These are phyloP conservation scores for Parasarocladium wereldwijsianum DNA, from an alignment of 2,329 filamentous ascomycete species.

Conservation along the genomic window DNA sequence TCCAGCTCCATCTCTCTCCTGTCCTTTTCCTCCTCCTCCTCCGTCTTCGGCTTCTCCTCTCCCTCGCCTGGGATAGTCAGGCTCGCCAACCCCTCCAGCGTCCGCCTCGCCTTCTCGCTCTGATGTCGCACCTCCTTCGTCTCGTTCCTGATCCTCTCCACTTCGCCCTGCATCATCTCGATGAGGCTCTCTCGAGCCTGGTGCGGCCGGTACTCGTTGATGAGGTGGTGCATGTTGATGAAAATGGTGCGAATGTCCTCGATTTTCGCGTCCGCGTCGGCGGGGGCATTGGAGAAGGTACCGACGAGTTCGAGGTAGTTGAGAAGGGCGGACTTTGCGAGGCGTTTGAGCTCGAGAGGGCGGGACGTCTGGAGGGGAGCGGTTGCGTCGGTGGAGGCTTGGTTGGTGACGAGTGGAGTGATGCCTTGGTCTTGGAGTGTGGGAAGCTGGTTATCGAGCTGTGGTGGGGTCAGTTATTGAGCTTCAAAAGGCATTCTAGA, in stretches of 20 bases:
- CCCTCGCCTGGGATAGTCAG: slow-evolving; percentile 17
- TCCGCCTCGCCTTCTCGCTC: slow-evolving; percentile 56
- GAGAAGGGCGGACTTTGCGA: slow-evolving; percentile 72
- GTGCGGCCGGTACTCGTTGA: slow-evolving; percentile 90
- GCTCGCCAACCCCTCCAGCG: slow-evolving; percentile 54
- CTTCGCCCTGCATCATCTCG: slow-evolving; percentile 70
- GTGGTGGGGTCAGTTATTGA: slow-evolving; percentile 3
- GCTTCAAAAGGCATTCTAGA: neutral
- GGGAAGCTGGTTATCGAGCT: slow-evolving; percentile 47
- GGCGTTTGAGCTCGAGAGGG: slow-evolving; percentile 54
- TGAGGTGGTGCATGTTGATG: slow-evolving; percentile 81
- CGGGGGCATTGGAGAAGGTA: slow-evolving; percentile 13
- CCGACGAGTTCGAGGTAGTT: slow-evolving; percentile 81
- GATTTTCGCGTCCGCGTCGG: slow-evolving; percentile 53
- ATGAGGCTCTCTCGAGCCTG: slow-evolving; percentile 84
- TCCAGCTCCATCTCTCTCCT: slow-evolving; percentile 8
- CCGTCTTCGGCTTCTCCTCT: slow-evolving; percentile 9
- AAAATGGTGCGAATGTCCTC: slow-evolving; percentile 68
- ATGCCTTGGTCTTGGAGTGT: slow-evolving; percentile 58
- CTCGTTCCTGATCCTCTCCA: slow-evolving; percentile 59
- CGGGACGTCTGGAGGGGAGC: slow-evolving; percentile 33
- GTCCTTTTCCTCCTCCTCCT: slow-evolving; percentile 7
- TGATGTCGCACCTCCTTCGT: slow-evolving; percentile 53
- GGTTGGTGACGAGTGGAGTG: slow-evolving; percentile 41
- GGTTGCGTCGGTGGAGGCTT: slow-evolving; percentile 41